Conservation (phyloP, 2,329 filamentous ascomycete genomes). For the Didymella segeticola region DNA sequence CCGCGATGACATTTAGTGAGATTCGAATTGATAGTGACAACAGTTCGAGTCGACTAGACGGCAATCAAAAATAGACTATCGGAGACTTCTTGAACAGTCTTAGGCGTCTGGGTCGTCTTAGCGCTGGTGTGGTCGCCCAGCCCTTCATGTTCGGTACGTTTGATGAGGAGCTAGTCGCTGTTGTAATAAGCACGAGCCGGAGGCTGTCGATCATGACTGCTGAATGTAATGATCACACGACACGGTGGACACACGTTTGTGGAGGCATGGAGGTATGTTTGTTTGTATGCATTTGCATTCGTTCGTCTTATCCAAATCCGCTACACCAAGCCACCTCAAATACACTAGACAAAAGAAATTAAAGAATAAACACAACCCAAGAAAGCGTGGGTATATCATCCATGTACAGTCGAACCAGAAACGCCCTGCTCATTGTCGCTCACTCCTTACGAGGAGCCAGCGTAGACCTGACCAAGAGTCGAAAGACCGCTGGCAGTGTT, state of each 20-base stretch:
- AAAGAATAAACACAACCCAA: slow-evolving; percentile 16
- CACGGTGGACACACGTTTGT: not conserved
- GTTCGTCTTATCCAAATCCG: slow-evolving; percentile 5
- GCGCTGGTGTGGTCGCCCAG: slow-evolving; percentile 1
- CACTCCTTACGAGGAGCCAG: slow-evolving; percentile 19
- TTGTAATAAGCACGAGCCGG: not conserved
- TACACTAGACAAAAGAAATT: slow-evolving; percentile 18
- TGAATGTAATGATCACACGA: not conserved
- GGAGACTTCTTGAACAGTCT: not conserved
- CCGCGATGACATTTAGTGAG: not conserved
- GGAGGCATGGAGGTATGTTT: not conserved
- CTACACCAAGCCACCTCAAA: slow-evolving; percentile 15
- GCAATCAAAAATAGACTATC: not conserved
- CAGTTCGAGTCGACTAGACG: not conserved
- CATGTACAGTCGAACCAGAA: slow-evolving; percentile 12
- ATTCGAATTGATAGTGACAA: not conserved
- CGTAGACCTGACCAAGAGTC: slow-evolving; percentile 37
- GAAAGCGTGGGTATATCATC: slow-evolving; percentile 15
- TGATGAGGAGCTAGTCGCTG: slow-evolving; percentile 7
- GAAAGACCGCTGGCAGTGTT: slow-evolving; percentile 29
- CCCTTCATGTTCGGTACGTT: slow-evolving; percentile 1
- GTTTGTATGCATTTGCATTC: slow-evolving; percentile 2
- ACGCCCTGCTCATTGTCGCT: slow-evolving; percentile 8
- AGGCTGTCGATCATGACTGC: not conserved
- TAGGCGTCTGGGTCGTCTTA: slow-evolving; percentile 1